These are phyloP conservation scores for Candida tammaniensis DNA, from an alignment of 805 yeast species.

Conservation along the genomic window DNA sequence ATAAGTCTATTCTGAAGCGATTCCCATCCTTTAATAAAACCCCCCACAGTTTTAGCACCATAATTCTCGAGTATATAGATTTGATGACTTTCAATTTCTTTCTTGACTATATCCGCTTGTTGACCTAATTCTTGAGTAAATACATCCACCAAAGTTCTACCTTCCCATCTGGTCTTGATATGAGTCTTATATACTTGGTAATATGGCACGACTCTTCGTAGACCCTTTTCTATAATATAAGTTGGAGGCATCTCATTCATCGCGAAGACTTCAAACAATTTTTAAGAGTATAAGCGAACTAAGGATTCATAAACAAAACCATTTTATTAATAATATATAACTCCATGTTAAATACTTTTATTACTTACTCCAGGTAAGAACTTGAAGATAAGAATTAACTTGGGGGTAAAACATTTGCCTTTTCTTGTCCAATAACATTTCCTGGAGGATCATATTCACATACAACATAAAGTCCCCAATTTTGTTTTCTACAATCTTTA, in stretches of 20 bases:
- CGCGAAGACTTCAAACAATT: too few relatives aligned
- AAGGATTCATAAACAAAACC: too few relatives aligned
- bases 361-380: too few relatives aligned
- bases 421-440: slow-evolving; percentile 50
- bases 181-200: slow-evolving; percentile 28
- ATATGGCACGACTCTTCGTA: slow-evolving; percentile 37
- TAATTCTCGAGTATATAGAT: slow-evolving; percentile 24
- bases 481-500: slow-evolving; percentile 48
- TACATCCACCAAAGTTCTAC: slow-evolving; percentile 28
- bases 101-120: slow-evolving; percentile 16
- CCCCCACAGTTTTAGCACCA: slow-evolving; percentile 15
- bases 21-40: slow-evolving; percentile 21
- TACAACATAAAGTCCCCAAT: slow-evolving; percentile 57
- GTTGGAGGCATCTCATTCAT: too few relatives aligned
- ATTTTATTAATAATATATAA: too few relatives aligned
- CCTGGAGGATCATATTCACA: slow-evolving; percentile 82
- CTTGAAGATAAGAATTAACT: too few relatives aligned
- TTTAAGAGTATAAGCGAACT: too few relatives aligned
- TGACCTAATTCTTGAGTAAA: slow-evolving; percentile 36
- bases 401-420: slow-evolving; percentile 20
- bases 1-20: slow-evolving; percentile 12
- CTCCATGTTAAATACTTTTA: too few relatives aligned
- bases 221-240: slow-evolving; percentile 23
- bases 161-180: slow-evolving; percentile 40
- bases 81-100: slow-evolving; percentile 22